Evolutionary conservation across 148 eudicot species (phyloP).

Genomic region (Beta vulgaris): DNA sequence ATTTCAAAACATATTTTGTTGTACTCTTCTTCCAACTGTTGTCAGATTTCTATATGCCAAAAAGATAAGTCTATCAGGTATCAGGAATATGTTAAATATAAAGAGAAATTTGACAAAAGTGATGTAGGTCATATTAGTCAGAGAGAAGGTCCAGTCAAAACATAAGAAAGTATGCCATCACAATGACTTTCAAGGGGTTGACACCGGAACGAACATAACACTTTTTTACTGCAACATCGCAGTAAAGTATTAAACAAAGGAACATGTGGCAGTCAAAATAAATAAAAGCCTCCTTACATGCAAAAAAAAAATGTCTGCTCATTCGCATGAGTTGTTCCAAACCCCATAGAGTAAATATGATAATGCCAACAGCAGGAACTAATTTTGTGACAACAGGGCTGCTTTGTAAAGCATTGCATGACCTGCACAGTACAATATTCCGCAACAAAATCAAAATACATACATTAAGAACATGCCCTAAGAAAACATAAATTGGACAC

Average conservation of each 20-base stretch:
- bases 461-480: background rate
- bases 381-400: constrained; percentile 56
- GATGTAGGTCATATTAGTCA: background rate
- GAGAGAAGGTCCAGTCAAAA: constrained; percentile 1
- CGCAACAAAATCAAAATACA: background rate
- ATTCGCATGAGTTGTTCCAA: constrained; percentile 62
- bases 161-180: background rate
- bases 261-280: constrained; percentile 2
- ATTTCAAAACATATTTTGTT: constrained; percentile 60
- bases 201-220: background rate
- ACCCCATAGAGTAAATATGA: constrained; percentile 82
- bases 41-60: constrained; percentile 63
- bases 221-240: background rate
- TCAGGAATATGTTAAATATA: background rate
- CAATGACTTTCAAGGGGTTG: background rate
- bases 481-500: background rate
- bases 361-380: constrained; percentile 62
- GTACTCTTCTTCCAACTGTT: constrained; percentile 80
- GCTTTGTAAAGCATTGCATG: constrained; percentile 51
- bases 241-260: no score
- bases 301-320: constrained; percentile 54
- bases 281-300: constrained; percentile 42
- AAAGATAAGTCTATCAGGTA: constrained; percentile 12
- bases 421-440: constrained; percentile 42
- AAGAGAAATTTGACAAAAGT: background rate